Base-by-base conservation (phyloP, 805 yeast species). In the Lipomyces mesembrius region DNA sequence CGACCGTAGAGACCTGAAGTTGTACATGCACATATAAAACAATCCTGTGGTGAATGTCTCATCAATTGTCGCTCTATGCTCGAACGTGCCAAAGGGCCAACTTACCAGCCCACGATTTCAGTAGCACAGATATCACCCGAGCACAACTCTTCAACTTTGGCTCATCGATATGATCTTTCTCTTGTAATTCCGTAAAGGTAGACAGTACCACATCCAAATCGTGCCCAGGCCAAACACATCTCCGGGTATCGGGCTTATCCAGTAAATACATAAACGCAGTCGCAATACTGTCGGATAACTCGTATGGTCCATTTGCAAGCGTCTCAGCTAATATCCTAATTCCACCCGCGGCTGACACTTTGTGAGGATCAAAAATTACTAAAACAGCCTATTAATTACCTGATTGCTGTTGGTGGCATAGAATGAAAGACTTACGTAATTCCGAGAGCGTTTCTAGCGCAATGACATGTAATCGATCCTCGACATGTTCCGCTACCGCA, bases 121-220 rank as follows among this genome's bases (percentile, higher is more conserved):
- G 77, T 29, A 91, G 78, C 3, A 84, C 75, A 0, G 89, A 79
- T 1, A 94, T 76, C 8, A 91, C 80, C 55, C 84, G 82, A 0
- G 92, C 85, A 14, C 86, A 80, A 66, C 83, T 84, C 65, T 88
- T 89, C 35, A 92, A 78, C 70, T 83, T 85, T 51, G 85, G 88
- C 35, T 81, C 77, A 65, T 83, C 83, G 35, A 82, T 75, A 61
- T 84, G 84, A 8, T 82, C 80, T 62, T 80, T 80, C 22, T 79
- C 78, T 51, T 84, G 87, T 20, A 84, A 78, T 54, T 88, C 92
- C 17, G 95, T 87, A 72, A 90, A 89, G n/a, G 89, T 84, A 0
- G 93, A 83, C 0, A 91, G 78, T 8, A 94, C 75, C 3, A 83
- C 81, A 52, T 86, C 84, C 39, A 92, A 79, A 72, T 91, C 91